A percentile compares a stretch with the other conserved stretches of the same genome.
Conservation (phyloP, 2,329 filamentous ascomycete species). For the Aaosphaeria pasadenensis region DNA sequence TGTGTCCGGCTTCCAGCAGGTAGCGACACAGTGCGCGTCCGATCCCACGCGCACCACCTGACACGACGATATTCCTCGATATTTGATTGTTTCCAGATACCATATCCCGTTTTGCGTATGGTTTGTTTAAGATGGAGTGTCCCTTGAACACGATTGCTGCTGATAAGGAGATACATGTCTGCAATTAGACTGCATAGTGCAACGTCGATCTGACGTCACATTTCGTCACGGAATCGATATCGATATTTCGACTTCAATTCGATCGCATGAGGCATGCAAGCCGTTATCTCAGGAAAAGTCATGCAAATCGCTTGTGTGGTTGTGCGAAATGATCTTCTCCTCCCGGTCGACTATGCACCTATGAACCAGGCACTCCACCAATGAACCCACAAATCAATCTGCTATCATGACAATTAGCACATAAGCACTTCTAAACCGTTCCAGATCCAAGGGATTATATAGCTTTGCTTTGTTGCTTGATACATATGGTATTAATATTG, state of each 20-base stretch:
- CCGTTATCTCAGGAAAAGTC: not conserved
- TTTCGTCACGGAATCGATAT: not conserved
- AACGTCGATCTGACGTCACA: conserved; percentile 25
- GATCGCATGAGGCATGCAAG: not conserved
- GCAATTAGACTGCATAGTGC: not conserved
- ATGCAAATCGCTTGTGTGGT: not conserved
- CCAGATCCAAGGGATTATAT: not conserved
- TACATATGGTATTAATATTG: not conserved
- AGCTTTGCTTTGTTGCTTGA: not conserved
- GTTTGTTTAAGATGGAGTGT: not conserved
- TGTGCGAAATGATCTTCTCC: not conserved
- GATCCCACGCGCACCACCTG: conserved; percentile 48
- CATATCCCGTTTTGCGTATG: conserved; percentile 3
- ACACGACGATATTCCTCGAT: conserved; percentile 37
- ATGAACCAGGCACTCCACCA: not conserved
- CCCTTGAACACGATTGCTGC: not conserved
- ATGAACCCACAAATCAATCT: not conserved
- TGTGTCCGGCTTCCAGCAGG: conserved; percentile 44
- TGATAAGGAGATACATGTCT: not conserved
- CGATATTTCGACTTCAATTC: not conserved
- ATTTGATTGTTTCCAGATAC: conserved; percentile 7
- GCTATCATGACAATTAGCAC: not conserved
- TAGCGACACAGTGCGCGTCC: conserved; percentile 47
- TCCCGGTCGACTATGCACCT: not conserved
- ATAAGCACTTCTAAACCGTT: not conserved